These are phyloP conservation scores for Cyclotella choctawhatcheeana DNA, from an alignment of 108 stramenopile genomes.

Conservation along the genomic window DNA sequence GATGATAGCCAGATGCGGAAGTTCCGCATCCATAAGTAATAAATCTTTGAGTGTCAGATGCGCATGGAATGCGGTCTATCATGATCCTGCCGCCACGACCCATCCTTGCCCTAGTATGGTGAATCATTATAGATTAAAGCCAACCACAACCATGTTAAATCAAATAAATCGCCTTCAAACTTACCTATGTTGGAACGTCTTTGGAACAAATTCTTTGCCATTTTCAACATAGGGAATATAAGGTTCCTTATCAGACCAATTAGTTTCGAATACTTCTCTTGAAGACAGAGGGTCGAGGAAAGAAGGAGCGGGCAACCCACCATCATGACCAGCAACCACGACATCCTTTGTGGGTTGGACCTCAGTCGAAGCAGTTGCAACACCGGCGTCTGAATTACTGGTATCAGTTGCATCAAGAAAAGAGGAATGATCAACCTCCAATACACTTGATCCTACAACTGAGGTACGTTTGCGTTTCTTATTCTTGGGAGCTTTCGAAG, in stretches of 20 bases:
- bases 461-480: slow-evolving; percentile 42
- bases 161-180: not conserved
- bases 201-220: slow-evolving; percentile 10
- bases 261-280: slow-evolving; percentile 55
- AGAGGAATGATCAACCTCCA: not conserved
- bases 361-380: slow-evolving; percentile 4
- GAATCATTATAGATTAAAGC: slow-evolving; percentile 10
- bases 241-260: slow-evolving; percentile 68
- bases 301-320: slow-evolving; percentile 76
- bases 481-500: slow-evolving; percentile 32
- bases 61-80: slow-evolving; percentile 78
- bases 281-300: slow-evolving; percentile 76
- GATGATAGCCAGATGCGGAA: slow-evolving; percentile 31
- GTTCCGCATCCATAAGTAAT: slow-evolving; percentile 58
- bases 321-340: slow-evolving; percentile 76
- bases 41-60: slow-evolving; percentile 48
- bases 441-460: not conserved
- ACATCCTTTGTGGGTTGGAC: slow-evolving; percentile 18
- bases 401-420: not conserved
- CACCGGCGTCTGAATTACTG: too few relatives aligned
- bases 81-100: slow-evolving; percentile 86
- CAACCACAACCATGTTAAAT: not conserved
- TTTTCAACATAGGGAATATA: slow-evolving; percentile 73
- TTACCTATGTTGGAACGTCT: not conserved
- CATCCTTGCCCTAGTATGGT: slow-evolving; percentile 71